phyloP scores from a whole-genome alignment of 2,329 filamentous ascomycete species.

The Coccinonectria pachysandricola region DNA sequence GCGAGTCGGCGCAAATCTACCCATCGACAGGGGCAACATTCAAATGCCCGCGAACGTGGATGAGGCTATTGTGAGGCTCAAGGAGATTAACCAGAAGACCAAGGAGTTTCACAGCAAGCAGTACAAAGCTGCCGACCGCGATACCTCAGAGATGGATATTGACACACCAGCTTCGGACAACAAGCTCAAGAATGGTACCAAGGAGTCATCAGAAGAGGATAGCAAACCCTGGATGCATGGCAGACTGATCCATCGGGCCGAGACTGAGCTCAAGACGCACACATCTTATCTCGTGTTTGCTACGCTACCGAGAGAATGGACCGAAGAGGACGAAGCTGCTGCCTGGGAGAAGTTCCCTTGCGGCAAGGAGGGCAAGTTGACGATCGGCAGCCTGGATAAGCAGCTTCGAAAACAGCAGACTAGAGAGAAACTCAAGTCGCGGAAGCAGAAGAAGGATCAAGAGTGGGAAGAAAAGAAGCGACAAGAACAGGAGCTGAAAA shows the following conservation, averaged over 20 bases:
- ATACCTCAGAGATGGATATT: constrained; percentile 32
- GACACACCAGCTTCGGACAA: constrained; percentile 21
- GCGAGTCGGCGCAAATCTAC: constrained; percentile 58
- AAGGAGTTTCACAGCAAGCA: constrained; percentile 49
- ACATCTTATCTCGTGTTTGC: constrained; percentile 97
- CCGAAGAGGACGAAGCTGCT: constrained; percentile 64
- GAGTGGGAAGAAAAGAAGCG: no score
- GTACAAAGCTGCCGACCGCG: constrained; percentile 9
- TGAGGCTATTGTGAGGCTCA: constrained; percentile 66
- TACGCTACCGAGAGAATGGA: constrained; percentile 78
- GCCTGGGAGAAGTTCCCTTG: constrained; percentile 56
- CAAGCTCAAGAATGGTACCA: constrained; percentile 16
- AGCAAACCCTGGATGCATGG: constrained; percentile 64
- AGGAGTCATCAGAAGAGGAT: constrained; percentile 13
- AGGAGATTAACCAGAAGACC: constrained; percentile 60
- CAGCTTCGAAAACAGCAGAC: constrained; percentile 46
- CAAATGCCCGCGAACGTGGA: constrained; percentile 62
- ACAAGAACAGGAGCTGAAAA: constrained; percentile 7
- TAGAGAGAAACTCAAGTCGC: constrained; percentile 38
- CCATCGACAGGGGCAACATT: constrained; percentile 59
- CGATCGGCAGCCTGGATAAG: constrained; percentile 44
- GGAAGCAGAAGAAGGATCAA: constrained; percentile 36
- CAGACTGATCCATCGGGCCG: constrained; percentile 66
- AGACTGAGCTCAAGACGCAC: constrained; percentile 87
- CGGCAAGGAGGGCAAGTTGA: constrained; percentile 38